Evolutionary conservation across 2,329 filamentous ascomycete genomes (phyloP).

Genomic region (Fusarium robinianum): DNA sequence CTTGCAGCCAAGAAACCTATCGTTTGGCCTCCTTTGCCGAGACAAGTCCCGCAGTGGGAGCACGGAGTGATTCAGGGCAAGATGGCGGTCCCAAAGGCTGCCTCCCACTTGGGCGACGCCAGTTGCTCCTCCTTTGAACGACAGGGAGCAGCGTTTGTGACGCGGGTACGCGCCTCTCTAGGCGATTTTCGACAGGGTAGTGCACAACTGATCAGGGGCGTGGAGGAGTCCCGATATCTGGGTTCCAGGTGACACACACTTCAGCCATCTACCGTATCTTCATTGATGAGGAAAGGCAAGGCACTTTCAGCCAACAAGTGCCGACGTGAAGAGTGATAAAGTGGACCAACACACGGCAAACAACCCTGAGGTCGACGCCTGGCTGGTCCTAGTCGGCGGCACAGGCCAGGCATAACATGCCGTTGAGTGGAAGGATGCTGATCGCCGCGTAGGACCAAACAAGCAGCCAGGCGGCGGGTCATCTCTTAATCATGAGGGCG

Average conservation of each 20-base stretch:
- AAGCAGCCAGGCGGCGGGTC: conserved; percentile 2
- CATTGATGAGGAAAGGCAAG: neutral
- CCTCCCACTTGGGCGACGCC: no score
- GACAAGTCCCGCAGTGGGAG: neutral
- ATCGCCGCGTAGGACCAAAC: conserved; percentile 9
- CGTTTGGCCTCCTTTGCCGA: neutral
- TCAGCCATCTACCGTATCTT: no score
- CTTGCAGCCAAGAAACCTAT: neutral
- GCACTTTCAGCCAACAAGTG: conserved; percentile 2
- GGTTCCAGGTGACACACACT: no score
- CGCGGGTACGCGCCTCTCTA: no score
- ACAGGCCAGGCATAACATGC: conserved; percentile 2
- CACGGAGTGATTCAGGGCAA: no score
- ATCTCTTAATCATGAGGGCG: conserved; percentile 11
- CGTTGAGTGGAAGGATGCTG: conserved; percentile 5
- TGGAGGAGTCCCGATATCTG: no score
- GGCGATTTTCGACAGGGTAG: no score
- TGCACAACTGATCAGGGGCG: no score
- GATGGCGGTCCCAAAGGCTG: no score
- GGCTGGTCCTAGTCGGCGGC: conserved; percentile 20
- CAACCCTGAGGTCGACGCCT: conserved; percentile 10
- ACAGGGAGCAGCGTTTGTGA: no score
- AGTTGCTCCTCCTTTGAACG: no score
- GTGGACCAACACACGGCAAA: conserved; percentile 21
- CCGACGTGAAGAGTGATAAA: conserved; percentile 2